Percentiles rank a stretch among this genome's conserved stretches.
phyloP scores from a whole-genome alignment of 1,139 yeast genomes.

The Hanseniaspora sp. region DNA sequence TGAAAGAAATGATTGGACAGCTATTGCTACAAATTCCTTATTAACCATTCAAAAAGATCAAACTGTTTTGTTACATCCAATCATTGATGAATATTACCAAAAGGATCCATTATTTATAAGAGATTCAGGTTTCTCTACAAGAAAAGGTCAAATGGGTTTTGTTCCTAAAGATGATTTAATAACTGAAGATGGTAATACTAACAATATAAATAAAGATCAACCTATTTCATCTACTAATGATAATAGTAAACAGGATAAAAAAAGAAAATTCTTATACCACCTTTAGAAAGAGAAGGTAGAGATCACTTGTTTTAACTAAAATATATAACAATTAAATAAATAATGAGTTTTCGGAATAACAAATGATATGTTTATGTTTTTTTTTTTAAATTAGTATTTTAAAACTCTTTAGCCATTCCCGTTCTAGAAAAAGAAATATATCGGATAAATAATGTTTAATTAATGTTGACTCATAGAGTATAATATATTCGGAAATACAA shows the following conservation, averaged over 20 bases:
- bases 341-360: no score
- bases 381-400: not conserved
- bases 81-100: constrained; percentile 77
- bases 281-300: constrained; percentile 10
- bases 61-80: constrained; percentile 83
- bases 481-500: no score
- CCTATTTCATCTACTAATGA: no score
- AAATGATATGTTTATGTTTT: not conserved
- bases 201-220: no score
- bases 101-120: constrained; percentile 56
- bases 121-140: constrained; percentile 71
- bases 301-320: constrained; percentile 2
- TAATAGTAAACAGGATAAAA: no score
- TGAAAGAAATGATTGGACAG: constrained; percentile 94
- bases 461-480: no score
- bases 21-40: constrained; percentile 85
- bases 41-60: constrained; percentile 66
- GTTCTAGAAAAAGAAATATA: no score
- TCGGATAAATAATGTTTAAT: no score
- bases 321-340: not conserved
- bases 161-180: constrained; percentile 33
- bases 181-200: not conserved
- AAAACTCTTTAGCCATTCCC: not conserved
- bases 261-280: not conserved
- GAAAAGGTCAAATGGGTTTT: constrained; percentile 82